A percentile compares a stretch with the other conserved stretches of the same genome.
phyloP scores from a whole-genome alignment of 2,329 filamentous ascomycete genomes.

The Helotiales sp. region DNA sequence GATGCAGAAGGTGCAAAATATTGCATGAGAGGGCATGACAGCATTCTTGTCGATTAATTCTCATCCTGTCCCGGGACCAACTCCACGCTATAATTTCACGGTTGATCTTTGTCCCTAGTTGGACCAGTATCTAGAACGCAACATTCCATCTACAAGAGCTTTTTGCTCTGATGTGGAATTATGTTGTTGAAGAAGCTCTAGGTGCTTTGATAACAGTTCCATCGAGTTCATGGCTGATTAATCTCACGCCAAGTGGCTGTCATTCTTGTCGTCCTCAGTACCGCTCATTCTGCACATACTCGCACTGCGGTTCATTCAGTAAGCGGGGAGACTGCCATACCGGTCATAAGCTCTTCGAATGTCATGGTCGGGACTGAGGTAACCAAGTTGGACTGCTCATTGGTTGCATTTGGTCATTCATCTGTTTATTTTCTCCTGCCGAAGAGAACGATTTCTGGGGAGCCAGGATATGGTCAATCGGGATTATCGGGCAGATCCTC shows the following conservation, averaged over 20 bases:
- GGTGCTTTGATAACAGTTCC: too few species aligned
- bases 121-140: too few species aligned
- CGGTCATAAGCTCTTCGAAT: neutral
- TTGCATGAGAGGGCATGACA: too few species aligned
- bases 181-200: too few species aligned
- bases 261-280: neutral
- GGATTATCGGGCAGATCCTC: neutral
- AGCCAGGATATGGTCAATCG: neutral
- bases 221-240: neutral
- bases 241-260: neutral
- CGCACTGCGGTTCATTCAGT: neutral
- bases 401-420: neutral
- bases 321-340: neutral
- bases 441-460: neutral
- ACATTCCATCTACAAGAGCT: too few species aligned
- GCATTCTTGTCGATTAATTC: too few species aligned
- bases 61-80: too few species aligned
- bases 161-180: too few species aligned
- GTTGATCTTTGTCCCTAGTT: too few species aligned
- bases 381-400: neutral
- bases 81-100: too few species aligned
- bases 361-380: too few species aligned
- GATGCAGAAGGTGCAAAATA: too few species aligned
- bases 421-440: neutral
- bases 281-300: neutral